Evolutionary conservation across 768 basidiomycete species (phyloP), one percentile per base, ranked within the genome.

Genomic region (Vishniacozyma victoriae): DNA sequence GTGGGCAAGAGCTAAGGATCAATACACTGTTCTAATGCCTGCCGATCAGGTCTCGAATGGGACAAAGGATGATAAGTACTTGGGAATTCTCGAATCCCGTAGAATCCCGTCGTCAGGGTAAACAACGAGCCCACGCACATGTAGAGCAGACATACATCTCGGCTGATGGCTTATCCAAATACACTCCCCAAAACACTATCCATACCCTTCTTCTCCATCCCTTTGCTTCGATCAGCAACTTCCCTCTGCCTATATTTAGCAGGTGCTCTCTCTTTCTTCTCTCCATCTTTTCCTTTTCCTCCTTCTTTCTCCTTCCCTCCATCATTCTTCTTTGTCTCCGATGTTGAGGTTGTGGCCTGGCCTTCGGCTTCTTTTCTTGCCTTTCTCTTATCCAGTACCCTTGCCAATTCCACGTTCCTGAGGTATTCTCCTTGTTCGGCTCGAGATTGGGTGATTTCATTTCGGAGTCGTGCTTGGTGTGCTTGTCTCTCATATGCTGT

Each of bases 401-500:
- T 81, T 2, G 91, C 92, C 15, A 91, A 80, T 66, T 96, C 93
- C 23, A 99, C 95, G 52, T 95, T 92, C 69, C 80, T 82, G 44
- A 97, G 79, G 72, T 99, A 97, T 29, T 92, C 87, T 37, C 82
- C 81, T 67, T 99, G 92, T 72, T 97, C 95, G 24, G 79, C 75
- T 63, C 78, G 81, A 19, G 90, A 93, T 61, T 91, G 85, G 0
- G 87, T 80, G 20, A 99, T 78, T 64, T 96, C 91, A 27, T 87
- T 82, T 4, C 93, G 88, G n/a, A 99, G 75, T 66, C 85, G 85
- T 5, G 91, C 87, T 4, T 83, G 74, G 62, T 91, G 89, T 15
- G 87, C 76, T 15, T 90, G 91, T 7, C 87, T 82, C 73, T 96
- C 95, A 60, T 97, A 87, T 23, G 92, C 95, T 97, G n/a, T 41